These are phyloP conservation scores for Vigna radiata DNA, from an alignment of 306 rosid species.

Conservation along the genomic window DNA sequence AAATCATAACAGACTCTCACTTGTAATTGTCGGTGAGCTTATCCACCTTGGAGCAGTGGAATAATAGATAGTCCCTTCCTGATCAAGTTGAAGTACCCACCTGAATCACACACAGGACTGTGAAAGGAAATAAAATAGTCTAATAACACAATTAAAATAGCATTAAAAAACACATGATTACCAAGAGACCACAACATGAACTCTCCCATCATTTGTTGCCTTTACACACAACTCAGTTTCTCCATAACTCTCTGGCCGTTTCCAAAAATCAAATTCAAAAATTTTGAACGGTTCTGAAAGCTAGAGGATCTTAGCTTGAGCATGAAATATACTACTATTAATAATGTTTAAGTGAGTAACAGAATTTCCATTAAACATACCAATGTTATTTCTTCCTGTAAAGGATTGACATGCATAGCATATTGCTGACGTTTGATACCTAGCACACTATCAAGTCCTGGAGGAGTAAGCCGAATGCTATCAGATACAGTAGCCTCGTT, in stretches of 20 bases:
- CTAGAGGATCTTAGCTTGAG: slow-evolving; percentile 73
- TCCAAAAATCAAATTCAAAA: slow-evolving; percentile 97
- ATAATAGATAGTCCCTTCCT: slow-evolving; percentile 78
- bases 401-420: slow-evolving; percentile 75
- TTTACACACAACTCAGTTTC: slow-evolving; percentile 64
- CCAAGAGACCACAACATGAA: slow-evolving; percentile 90
- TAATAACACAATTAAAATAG: background rate
- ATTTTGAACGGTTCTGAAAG: slow-evolving; percentile 98
- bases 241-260: slow-evolving; percentile 90
- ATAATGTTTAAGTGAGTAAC: slow-evolving; percentile 38
- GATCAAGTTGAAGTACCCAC: slow-evolving; percentile 97
- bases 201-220: slow-evolving; percentile 73
- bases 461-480: slow-evolving; percentile 71
- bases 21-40: slow-evolving; percentile 46
- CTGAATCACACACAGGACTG: slow-evolving; percentile 46
- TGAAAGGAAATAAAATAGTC: slow-evolving; percentile 2
- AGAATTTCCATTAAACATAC: slow-evolving; percentile 53
- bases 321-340: slow-evolving; percentile 46
- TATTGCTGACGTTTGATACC: slow-evolving; percentile 70
- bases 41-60: slow-evolving; percentile 95
- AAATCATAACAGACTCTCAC: slow-evolving; percentile 54
- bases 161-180: slow-evolving; percentile 49
- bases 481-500: slow-evolving; percentile 66
- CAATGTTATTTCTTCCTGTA: slow-evolving; percentile 70
- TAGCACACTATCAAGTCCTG: slow-evolving; percentile 56